phyloP scores from a whole-genome alignment of 768 basidiomycete genomes.

The Lactarius vividus region DNA sequence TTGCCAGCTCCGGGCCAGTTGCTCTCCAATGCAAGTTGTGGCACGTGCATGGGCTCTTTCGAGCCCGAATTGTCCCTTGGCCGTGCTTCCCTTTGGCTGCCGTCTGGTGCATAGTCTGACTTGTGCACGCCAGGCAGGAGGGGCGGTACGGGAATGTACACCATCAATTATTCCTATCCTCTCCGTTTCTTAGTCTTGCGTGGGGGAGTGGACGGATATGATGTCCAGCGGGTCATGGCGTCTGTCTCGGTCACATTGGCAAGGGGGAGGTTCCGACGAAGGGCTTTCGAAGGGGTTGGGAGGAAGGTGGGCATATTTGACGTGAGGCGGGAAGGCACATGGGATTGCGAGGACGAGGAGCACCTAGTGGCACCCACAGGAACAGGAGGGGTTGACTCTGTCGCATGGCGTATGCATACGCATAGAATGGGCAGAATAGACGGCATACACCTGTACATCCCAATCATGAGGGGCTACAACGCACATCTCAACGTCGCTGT shows the following conservation, averaged over 20 bases:
- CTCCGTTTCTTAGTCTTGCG: constrained; percentile 3
- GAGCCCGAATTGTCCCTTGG: constrained; percentile 3
- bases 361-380: background rate
- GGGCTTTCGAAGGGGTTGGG: background rate
- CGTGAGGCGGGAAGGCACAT: background rate
- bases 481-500: background rate
- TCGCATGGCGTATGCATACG: constrained; percentile 10
- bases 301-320: constrained; percentile 14
- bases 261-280: background rate
- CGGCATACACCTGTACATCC: constrained; percentile 5
- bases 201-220: background rate
- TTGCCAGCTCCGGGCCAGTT: background rate
- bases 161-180: background rate
- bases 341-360: background rate
- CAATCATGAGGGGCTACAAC: no score
- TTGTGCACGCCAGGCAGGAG: background rate
- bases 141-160: background rate
- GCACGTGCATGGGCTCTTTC: background rate
- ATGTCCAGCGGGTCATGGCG: background rate
- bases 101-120: background rate
- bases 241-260: background rate
- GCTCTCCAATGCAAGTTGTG: constrained; percentile 12
- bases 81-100: background rate
- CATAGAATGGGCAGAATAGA: background rate
- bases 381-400: background rate